Evolutionary conservation across 2,329 filamentous ascomycete genomes (phyloP).

Genomic region (Cercospora canescens): DNA sequence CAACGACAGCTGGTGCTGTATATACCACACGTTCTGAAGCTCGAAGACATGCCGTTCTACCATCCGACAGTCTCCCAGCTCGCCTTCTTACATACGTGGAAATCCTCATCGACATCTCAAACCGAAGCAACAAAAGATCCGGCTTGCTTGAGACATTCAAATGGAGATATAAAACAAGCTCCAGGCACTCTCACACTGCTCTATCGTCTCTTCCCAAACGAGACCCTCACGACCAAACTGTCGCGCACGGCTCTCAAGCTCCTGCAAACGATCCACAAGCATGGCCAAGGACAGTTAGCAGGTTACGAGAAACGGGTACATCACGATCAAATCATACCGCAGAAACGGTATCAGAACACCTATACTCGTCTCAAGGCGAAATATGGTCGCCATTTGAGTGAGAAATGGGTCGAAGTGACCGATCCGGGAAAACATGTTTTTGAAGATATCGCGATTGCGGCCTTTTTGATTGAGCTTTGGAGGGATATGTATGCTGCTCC

Average conservation of each 20-base stretch:
- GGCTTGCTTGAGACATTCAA: background rate
- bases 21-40: slow-evolving; percentile 66
- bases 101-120: slow-evolving; percentile 25
- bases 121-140: background rate
- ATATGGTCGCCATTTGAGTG: slow-evolving; percentile 70
- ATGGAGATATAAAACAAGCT: background rate
- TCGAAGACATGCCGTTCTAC: slow-evolving; percentile 77
- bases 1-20: slow-evolving; percentile 68
- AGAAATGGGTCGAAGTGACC: slow-evolving; percentile 81
- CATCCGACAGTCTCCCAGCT: slow-evolving; percentile 76
- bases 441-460: slow-evolving; percentile 86
- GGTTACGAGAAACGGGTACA: slow-evolving; percentile 81
- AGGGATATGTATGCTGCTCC: slow-evolving; percentile 67
- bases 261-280: slow-evolving; percentile 69
- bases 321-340: slow-evolving; percentile 78
- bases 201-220: slow-evolving; percentile 39
- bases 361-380: slow-evolving; percentile 77
- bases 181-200: slow-evolving; percentile 15
- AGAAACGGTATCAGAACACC: slow-evolving; percentile 75
- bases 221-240: slow-evolving; percentile 51
- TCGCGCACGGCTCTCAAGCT: slow-evolving; percentile 68
- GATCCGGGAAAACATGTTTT: slow-evolving; percentile 92
- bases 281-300: slow-evolving; percentile 63
- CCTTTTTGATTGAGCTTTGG: slow-evolving; percentile 93
- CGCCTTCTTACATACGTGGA: slow-evolving; percentile 73